A percentile compares a stretch with the other conserved stretches of the same genome.
These are phyloP conservation scores for Alnus rubra DNA, from an alignment of 306 rosid species.

Conservation along the genomic window DNA sequence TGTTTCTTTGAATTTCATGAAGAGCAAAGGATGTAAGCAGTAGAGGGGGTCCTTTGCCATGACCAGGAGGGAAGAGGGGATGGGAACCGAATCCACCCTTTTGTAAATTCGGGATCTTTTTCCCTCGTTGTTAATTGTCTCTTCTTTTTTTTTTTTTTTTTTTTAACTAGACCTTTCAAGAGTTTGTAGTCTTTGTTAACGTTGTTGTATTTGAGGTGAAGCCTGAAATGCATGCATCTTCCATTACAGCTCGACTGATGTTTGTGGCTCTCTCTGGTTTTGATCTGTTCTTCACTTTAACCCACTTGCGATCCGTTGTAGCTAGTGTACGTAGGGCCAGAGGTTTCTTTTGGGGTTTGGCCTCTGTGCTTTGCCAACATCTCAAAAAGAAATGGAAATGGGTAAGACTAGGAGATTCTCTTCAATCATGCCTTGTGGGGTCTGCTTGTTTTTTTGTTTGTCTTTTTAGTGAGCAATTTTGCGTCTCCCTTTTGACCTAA, in stretches of 20 bases:
- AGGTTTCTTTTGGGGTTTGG: too few species aligned
- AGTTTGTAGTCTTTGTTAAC: constrained; percentile 3
- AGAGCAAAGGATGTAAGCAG: constrained; percentile 35
- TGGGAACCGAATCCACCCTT: constrained; percentile 38
- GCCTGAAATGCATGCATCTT: too few species aligned
- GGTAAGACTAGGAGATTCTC: constrained; percentile 24
- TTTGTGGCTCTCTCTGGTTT: background rate
- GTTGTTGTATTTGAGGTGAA: too few species aligned
- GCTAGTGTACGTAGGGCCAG: too few species aligned
- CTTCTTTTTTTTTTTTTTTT: constrained; percentile 24
- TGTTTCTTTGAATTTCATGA: constrained; percentile 9
- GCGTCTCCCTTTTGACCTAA: too few species aligned
- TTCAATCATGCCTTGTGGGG: constrained; percentile 36
- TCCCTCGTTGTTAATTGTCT: constrained; percentile 18
- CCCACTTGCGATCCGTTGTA: too few species aligned
- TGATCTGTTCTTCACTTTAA: constrained; percentile 1
- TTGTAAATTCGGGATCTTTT: constrained; percentile 50
- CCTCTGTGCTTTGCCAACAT: background rate
- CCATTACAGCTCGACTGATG: too few species aligned
- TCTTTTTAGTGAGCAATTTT: background rate
- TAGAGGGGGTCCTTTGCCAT: constrained; percentile 35
- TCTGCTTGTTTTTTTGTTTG: background rate
- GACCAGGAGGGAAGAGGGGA: constrained; percentile 21
- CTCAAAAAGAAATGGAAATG: background rate
- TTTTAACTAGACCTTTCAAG: constrained; percentile 33